A percentile compares a stretch with the other conserved stretches of the same genome.
These are phyloP conservation scores for Endothia cerciana DNA, from an alignment of 2,329 filamentous ascomycete species.

Conservation along the genomic window DNA sequence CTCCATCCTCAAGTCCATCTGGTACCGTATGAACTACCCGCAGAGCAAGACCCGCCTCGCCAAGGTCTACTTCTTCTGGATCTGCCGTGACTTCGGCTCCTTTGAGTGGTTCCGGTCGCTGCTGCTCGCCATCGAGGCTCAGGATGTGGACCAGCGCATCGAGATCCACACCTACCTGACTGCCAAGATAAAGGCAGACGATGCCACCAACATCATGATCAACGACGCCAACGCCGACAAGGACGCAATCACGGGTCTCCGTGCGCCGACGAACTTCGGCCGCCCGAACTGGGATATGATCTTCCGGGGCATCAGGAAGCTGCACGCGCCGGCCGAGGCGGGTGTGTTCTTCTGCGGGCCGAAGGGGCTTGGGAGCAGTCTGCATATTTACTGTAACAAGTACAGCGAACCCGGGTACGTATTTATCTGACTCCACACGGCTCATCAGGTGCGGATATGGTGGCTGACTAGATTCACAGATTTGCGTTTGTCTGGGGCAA, in stretches of 20 bases:
- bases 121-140: constrained; percentile 81
- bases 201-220: constrained; percentile 91
- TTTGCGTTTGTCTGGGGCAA: constrained; percentile 72
- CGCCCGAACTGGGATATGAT: constrained; percentile 91
- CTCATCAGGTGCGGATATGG: neutral
- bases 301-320: constrained; percentile 80
- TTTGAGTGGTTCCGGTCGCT: constrained; percentile 91
- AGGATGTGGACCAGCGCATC: constrained; percentile 81
- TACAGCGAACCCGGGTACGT: constrained; percentile 80
- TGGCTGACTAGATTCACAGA: constrained; percentile 42
- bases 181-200: constrained; percentile 82
- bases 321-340: constrained; percentile 73
- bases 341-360: constrained; percentile 87
- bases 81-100: constrained; percentile 83
- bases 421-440: constrained; percentile 17
- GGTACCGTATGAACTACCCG: constrained; percentile 90
- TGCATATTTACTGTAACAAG: constrained; percentile 87
- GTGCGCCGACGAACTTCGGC: constrained; percentile 83
- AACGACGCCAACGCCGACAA: constrained; percentile 84
- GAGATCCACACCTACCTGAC: constrained; percentile 91
- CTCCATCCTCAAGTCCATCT: constrained; percentile 87
- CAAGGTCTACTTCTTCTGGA: constrained; percentile 94
- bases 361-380: constrained; percentile 73
- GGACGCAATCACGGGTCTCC: constrained; percentile 81
- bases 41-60: constrained; percentile 77